Evolutionary conservation across 140 eudicot genomes (phyloP).

Genomic region (Erigeron philadelphicus): DNA sequence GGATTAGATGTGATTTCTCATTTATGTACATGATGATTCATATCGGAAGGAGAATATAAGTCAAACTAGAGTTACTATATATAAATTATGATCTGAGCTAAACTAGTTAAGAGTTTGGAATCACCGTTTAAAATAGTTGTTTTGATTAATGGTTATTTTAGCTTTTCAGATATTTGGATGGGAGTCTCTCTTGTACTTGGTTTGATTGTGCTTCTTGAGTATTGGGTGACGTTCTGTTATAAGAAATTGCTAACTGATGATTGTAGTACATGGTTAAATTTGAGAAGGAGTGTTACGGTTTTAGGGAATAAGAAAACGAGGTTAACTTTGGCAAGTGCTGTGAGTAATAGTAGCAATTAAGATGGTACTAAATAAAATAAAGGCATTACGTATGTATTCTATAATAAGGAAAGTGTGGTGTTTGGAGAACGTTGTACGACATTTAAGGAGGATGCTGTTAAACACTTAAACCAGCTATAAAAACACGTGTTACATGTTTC

Average conservation of each 20-base stretch:
- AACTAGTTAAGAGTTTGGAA: slow-evolving; percentile 14
- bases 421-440: not conserved
- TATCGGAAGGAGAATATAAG: not conserved
- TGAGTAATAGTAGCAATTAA: not conserved
- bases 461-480: slow-evolving; percentile 3
- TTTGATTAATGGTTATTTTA: not conserved
- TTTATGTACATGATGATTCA: slow-evolving; percentile 7
- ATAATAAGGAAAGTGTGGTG: slow-evolving; percentile 3
- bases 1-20: slow-evolving; percentile 15
- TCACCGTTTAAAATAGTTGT: not conserved
- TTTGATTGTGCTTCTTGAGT: slow-evolving; percentile 2
- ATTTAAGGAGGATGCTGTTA: slow-evolving; percentile 3
- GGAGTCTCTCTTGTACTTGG: slow-evolving; percentile 7
- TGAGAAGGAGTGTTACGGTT: not conserved
- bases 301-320: slow-evolving; percentile 4
- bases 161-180: not conserved
- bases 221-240: slow-evolving; percentile 1
- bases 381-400: not conserved
- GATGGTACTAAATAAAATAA: slow-evolving; percentile 7
- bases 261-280: not conserved
- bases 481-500: slow-evolving; percentile 8
- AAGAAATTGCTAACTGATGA: not conserved
- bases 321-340: slow-evolving; percentile 6
- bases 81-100: not conserved
- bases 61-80: not conserved